A percentile compares a stretch with the other conserved stretches of the same genome.
Conservation (phyloP, 2,329 filamentous ascomycete species). For the Ceratocystis papillata region DNA sequence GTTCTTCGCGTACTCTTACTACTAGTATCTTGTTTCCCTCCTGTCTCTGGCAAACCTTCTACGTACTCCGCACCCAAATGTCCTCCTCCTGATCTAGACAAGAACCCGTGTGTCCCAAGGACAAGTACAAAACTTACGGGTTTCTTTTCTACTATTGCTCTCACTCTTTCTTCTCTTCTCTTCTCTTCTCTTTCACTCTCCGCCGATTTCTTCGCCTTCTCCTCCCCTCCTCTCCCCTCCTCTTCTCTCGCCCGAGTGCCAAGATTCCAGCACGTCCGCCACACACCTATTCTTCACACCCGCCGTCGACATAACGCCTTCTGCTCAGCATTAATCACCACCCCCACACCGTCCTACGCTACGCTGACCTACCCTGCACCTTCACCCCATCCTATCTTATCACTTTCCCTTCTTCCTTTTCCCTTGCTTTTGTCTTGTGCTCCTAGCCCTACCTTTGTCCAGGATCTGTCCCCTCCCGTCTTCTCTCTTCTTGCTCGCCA, state of each 20-base stretch:
- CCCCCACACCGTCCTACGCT: constrained; percentile 6
- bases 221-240: neutral
- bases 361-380: neutral
- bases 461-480: neutral
- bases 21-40: neutral
- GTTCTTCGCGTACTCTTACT: neutral
- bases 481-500: neutral
- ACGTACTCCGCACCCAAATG: neutral
- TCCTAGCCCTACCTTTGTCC: neutral
- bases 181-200: neutral
- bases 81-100: neutral
- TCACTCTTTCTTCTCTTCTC: neutral
- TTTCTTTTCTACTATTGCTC: neutral
- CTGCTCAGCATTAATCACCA: neutral
- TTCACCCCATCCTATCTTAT: neutral
- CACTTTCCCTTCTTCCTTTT: neutral
- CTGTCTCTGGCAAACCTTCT: neutral
- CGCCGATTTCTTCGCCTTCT: neutral
- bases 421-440: neutral
- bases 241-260: neutral
- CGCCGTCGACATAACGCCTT: constrained; percentile 1
- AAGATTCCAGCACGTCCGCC: neutral
- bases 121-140: neutral
- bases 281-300: neutral
- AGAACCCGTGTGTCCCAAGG: constrained; percentile 8